Percentiles rank a stretch among this genome's conserved stretches.
phyloP scores from a whole-genome alignment of 2,329 filamentous ascomycete genomes.

The Hypoxylon sp. region DNA sequence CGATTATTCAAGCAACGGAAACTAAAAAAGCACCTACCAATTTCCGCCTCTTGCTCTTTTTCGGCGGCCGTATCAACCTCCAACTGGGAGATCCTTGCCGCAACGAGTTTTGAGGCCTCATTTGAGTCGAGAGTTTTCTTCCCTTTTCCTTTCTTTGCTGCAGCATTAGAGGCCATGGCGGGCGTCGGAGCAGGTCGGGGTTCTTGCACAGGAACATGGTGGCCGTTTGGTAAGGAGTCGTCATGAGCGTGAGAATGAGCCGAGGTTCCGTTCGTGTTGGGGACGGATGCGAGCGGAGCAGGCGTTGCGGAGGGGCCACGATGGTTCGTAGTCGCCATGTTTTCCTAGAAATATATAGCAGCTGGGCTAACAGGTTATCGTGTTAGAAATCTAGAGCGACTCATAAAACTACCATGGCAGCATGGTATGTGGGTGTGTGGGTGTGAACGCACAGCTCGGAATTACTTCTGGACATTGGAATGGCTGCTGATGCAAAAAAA shows the following conservation, averaged over 20 bases:
- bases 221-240: slow-evolving; percentile 56
- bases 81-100: slow-evolving; percentile 93
- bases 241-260: slow-evolving; percentile 55
- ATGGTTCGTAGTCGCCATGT: slow-evolving; percentile 58
- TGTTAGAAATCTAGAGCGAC: slow-evolving; percentile 24
- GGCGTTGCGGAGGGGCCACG: slow-evolving; percentile 54
- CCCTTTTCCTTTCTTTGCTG: slow-evolving; percentile 83
- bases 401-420: slow-evolving; percentile 8
- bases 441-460: slow-evolving; percentile 27
- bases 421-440: neutral
- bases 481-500: slow-evolving; percentile 30
- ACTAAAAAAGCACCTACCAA: slow-evolving; percentile 73
- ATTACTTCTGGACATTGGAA: slow-evolving; percentile 40
- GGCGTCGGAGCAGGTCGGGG: slow-evolving; percentile 61
- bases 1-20: slow-evolving; percentile 16
- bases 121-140: slow-evolving; percentile 89
- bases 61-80: slow-evolving; percentile 94
- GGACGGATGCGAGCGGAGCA: slow-evolving; percentile 52
- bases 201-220: slow-evolving; percentile 59
- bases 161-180: slow-evolving; percentile 63
- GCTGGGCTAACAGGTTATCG: slow-evolving; percentile 24
- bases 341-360: slow-evolving; percentile 42
- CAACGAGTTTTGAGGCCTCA: slow-evolving; percentile 91
- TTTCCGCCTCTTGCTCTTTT: slow-evolving; percentile 95
- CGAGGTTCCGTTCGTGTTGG: slow-evolving; percentile 54